These are phyloP conservation scores for Nitzschia putrida DNA, from an alignment of 108 stramenopile species.

Conservation along the genomic window DNA sequence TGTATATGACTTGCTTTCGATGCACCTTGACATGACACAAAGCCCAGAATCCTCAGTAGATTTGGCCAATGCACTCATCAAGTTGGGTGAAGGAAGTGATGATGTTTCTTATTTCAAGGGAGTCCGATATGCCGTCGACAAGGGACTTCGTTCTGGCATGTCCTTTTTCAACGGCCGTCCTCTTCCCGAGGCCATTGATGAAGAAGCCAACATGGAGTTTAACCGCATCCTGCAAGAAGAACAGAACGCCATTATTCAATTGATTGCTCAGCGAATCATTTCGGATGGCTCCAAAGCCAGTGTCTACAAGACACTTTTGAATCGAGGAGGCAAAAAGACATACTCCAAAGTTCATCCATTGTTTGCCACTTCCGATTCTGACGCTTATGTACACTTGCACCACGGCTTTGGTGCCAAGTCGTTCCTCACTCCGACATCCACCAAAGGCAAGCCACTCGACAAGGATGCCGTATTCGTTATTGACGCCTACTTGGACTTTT, in stretches of 20 bases:
- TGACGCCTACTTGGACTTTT: slow-evolving; percentile 65
- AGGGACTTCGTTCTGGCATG: slow-evolving; percentile 69
- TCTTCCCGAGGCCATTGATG: slow-evolving; percentile 40
- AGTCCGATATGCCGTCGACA: slow-evolving; percentile 60
- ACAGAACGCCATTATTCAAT: slow-evolving; percentile 50
- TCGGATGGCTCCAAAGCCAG: slow-evolving; percentile 69
- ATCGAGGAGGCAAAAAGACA: slow-evolving; percentile 52
- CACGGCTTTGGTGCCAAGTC: slow-evolving; percentile 45
- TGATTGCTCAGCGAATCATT: slow-evolving; percentile 57
- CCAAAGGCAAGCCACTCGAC: slow-evolving; percentile 6
- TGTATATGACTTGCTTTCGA: slow-evolving; percentile 27
- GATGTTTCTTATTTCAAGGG: slow-evolving; percentile 45
- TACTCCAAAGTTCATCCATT: slow-evolving; percentile 64
- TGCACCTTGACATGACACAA: slow-evolving; percentile 34
- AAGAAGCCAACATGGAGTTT: slow-evolving; percentile 37
- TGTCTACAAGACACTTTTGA: slow-evolving; percentile 65
- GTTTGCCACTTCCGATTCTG: slow-evolving; percentile 24
- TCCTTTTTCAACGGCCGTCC: slow-evolving; percentile 86
- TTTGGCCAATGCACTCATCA: background rate
- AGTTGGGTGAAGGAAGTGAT: slow-evolving; percentile 17
- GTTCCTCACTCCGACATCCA: slow-evolving; percentile 39
- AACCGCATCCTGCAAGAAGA: slow-evolving; percentile 64
- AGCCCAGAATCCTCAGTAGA: background rate
- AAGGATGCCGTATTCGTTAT: slow-evolving; percentile 58
- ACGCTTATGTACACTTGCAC: slow-evolving; percentile 38